Evolutionary conservation across 2,329 filamentous ascomycete genomes (phyloP), one percentile per base, ranked within the genome.

Genomic region (Cercospora citrullina): DNA sequence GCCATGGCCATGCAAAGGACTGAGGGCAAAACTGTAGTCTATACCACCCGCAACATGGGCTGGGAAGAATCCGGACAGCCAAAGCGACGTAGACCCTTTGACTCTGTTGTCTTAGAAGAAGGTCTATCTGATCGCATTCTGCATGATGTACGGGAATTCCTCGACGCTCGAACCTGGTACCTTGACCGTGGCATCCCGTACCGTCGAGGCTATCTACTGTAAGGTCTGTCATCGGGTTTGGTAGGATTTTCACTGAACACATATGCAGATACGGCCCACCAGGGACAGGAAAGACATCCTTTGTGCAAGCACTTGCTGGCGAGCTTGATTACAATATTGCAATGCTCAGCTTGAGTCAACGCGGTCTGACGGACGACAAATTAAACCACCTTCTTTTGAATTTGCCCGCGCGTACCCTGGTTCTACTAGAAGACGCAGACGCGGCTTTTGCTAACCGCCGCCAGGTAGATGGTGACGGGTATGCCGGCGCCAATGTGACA

Each of bases 101-200:
- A 90, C 10, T 97, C 94, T 1, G 95, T 99, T 5, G 87, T 98
- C 5, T 82, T 97, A 21, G 93, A 96, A 71, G 82, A 89, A 66
- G 94, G 94, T 0, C 87, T 98, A 63, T 92, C 94, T 76, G 92
- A 96, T 77, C 83, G 85, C 57, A 90, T 97, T 42, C 87, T 96
- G 4, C 85, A 84, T 33, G 94, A 97, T 75, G 90, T 97, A 8
- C 86, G 88, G 75, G 92, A 95, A 73, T 97, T 97, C 75, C 83
- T 97, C 63, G 82, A 83, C 1, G 90, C 91, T 42, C 88, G 91
- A 67, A 87, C 90, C 71, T 97, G 94, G 94, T 97, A 97, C 76
- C 87, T 93, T 60, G 93, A 97, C 75, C 89, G 94, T n/a, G 94
- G 94, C 2, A 96, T 97, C 71, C 94, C 94, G 0, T 97, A 97